These are phyloP conservation scores for Cercospora sp. DNA, from an alignment of 2,329 filamentous ascomycete species.

Conservation along the genomic window DNA sequence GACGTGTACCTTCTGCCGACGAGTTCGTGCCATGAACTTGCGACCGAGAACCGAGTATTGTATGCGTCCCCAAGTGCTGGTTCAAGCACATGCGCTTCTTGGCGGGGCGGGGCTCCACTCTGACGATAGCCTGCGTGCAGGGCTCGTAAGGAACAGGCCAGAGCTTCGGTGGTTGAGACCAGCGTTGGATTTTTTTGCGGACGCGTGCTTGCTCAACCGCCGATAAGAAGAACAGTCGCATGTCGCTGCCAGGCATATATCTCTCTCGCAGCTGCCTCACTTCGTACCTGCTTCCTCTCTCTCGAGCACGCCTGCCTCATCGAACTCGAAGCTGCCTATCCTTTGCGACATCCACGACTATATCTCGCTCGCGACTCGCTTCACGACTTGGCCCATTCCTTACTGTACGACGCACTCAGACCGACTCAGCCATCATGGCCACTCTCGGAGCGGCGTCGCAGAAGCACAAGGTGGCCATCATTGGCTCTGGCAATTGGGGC, in stretches of 20 bases:
- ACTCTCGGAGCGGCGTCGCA: constrained; percentile 56
- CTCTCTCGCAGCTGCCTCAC: neutral
- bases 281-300: neutral
- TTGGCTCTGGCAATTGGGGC: constrained; percentile 98
- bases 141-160: neutral
- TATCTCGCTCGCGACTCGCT: neutral
- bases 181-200: neutral
- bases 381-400: neutral
- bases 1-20: neutral
- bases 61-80: neutral
- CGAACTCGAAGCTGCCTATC: neutral
- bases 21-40: neutral
- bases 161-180: neutral
- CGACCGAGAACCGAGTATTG: neutral
- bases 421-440: constrained; percentile 43
- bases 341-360: neutral
- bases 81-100: neutral
- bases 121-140: neutral
- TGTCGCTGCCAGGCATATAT: neutral
- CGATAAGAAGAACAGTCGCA: neutral
- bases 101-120: neutral
- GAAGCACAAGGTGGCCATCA: constrained; percentile 89
- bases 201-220: neutral
- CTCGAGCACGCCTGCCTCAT: neutral
- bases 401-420: neutral